Evolutionary conservation across 73 alveolate species (phyloP).

Genomic region (Paramecium caudatum): DNA sequence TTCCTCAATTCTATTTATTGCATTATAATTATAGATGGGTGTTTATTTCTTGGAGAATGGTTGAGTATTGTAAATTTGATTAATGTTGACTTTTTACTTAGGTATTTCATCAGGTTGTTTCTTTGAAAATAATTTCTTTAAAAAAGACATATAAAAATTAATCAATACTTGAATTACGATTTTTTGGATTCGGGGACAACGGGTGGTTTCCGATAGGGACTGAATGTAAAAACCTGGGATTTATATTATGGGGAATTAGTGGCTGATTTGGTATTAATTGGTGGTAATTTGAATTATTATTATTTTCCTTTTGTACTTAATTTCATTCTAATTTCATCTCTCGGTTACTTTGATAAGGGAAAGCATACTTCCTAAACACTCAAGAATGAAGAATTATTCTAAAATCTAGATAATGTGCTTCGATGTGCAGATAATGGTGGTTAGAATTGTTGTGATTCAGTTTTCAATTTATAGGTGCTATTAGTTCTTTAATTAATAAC

Average conservation of each 20-base stretch:
- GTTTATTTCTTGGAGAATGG: slow-evolving; percentile 17
- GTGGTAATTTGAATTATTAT: not conserved
- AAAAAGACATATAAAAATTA: slow-evolving; percentile 33
- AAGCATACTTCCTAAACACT: slow-evolving; percentile 4
- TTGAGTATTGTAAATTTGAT: slow-evolving; percentile 34
- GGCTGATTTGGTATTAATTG: slow-evolving; percentile 10
- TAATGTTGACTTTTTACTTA: no score
- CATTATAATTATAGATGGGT: not conserved
- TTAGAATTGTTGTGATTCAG: not conserved
- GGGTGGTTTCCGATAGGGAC: not conserved
- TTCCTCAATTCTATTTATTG: not conserved
- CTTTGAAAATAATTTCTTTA: no score
- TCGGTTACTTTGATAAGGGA: not conserved
- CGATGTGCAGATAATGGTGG: slow-evolving; percentile 46
- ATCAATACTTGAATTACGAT: slow-evolving; percentile 23
- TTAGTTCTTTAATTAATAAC: not conserved
- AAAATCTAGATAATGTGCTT: not conserved
- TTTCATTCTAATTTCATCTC: slow-evolving; percentile 10
- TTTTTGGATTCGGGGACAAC: not conserved
- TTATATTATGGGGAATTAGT: slow-evolving; percentile 2
- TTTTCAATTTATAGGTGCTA: not conserved
- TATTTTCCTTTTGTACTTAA: not conserved
- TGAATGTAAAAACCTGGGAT: slow-evolving; percentile 1
- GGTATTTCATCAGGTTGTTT: no score
- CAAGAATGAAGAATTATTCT: not conserved